Base-by-base conservation (phyloP, 345 rosid species). In the Eucalyptus regnans region DNA sequence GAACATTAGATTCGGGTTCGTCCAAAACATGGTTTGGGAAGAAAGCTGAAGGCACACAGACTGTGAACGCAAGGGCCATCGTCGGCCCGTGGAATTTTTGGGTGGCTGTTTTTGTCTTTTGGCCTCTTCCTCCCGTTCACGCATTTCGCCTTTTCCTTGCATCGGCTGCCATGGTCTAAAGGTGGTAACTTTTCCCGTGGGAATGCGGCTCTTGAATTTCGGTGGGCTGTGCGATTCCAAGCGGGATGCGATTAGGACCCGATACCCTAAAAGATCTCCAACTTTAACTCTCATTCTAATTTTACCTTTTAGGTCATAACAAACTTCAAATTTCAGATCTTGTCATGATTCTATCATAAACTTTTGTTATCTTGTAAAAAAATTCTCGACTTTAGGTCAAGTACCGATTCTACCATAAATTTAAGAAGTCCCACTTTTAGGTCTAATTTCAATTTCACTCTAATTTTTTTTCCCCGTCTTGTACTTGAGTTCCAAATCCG, bases 331-430 rank as follows among this genome's bases (percentile, higher is more conserved):
- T 1, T 52, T 8, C 4, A 52, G 58, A 52, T 52, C 22, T 4
- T 18, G 0, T 18, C 7, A 0, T 7, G 58, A 52, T 52, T 52
- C 1, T 7, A 52, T 2, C 0, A 18, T 52, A 3, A 1, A 52
- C 5, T 52, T 20, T 52, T 52, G 10, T 52, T 52, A 52, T 52
- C 25, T 52, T 2, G 4, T 52, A 52, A 52, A 52, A 44, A 52
- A 7, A 52, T 20, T 10, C 10, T 52, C 10, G 3, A 20, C 2
- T 20, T 52, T 18, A 7, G 20, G 58, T 52, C 23, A 52, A 52
- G 56, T 18, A 52, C 23, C 58, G 20, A 52, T 52, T 52, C 0
- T 52, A 52, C 58, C 23, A 3, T 52, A 52, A 18, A 52, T 7
- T 52, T 52, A 18, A 52, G 18, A 52, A 52, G 0, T 52, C 58